phyloP scores from a whole-genome alignment of 1,139 yeast species.

The Candida smagusa region DNA sequence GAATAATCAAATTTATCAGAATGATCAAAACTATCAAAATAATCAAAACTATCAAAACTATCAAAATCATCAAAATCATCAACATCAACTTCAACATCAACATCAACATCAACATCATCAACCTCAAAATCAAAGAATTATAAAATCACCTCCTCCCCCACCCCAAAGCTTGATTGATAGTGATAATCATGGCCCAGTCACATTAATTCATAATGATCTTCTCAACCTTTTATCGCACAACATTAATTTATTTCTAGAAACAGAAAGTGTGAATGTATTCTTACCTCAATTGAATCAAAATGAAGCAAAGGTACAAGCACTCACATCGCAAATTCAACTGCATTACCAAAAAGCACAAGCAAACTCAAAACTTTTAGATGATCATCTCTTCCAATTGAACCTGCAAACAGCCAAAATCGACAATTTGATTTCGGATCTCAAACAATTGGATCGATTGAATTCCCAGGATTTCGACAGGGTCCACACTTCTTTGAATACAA shows the following conservation, averaged over 20 bases:
- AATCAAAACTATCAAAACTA: background rate
- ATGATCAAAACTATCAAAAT: background rate
- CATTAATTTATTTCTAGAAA: slow-evolving; percentile 20
- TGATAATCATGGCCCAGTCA: background rate
- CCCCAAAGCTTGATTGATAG: background rate
- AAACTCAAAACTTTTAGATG: slow-evolving; percentile 30
- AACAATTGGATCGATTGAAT: slow-evolving; percentile 24
- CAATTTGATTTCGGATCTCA: slow-evolving; percentile 23
- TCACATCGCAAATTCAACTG: slow-evolving; percentile 32
- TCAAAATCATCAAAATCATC: background rate
- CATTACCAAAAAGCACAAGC: slow-evolving; percentile 39
- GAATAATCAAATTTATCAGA: too few relatives aligned
- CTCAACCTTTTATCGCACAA: slow-evolving; percentile 18
- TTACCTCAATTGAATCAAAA: slow-evolving; percentile 12
- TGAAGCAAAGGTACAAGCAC: slow-evolving; percentile 23
- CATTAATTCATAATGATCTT: background rate
- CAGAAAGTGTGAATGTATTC: slow-evolving; percentile 6
- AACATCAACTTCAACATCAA: background rate
- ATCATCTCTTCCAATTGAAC: slow-evolving; percentile 32
- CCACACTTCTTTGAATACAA: slow-evolving; percentile 12
- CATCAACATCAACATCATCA: background rate
- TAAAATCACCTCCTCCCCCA: too few relatives aligned
- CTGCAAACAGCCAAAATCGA: slow-evolving; percentile 28
- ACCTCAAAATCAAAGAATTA: background rate
- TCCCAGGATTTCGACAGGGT: slow-evolving; percentile 19